Percentiles rank a stretch among this genome's conserved stretches.
phyloP scores from a whole-genome alignment of 2,329 filamentous ascomycete genomes.

The Biscogniauxia sp. region DNA sequence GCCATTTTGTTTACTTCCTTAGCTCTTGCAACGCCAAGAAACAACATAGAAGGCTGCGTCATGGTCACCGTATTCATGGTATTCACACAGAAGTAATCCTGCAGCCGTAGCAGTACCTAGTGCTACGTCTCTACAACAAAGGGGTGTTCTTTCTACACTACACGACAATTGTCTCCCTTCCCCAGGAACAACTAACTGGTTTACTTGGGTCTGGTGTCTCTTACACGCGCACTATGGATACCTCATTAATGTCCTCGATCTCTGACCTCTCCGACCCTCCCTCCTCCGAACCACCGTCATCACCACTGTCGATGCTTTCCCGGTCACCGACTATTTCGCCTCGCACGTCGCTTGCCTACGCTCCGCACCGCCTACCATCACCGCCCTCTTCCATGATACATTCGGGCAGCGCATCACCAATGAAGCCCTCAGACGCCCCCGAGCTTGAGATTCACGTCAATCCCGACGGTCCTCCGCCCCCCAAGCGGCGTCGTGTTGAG shows the following conservation, averaged over 20 bases:
- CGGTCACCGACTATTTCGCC: slow-evolving; percentile 53
- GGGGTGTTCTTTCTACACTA: too few relatives aligned
- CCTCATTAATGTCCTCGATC: slow-evolving; percentile 22
- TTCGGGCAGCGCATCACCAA: slow-evolving; percentile 51
- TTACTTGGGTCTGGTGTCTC: too few relatives aligned
- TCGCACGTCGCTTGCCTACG: slow-evolving; percentile 32
- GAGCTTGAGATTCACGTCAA: slow-evolving; percentile 40
- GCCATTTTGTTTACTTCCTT: neutral
- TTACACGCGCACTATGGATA: slow-evolving; percentile 19
- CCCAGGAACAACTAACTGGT: neutral
- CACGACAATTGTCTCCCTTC: neutral
- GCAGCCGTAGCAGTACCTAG: too few relatives aligned
- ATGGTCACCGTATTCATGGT: too few relatives aligned
- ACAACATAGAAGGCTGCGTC: too few relatives aligned
- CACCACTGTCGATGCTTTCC: slow-evolving; percentile 53
- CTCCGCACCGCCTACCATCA: slow-evolving; percentile 50
- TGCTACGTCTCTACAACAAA: too few relatives aligned
- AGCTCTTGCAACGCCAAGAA: too few relatives aligned
- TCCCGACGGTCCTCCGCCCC: slow-evolving; percentile 62
- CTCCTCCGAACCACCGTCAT: slow-evolving; percentile 45
- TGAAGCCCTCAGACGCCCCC: slow-evolving; percentile 42
- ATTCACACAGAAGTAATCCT: too few relatives aligned
- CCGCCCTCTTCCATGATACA: slow-evolving; percentile 45
- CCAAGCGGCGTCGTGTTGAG: slow-evolving; percentile 71
- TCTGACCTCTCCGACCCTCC: slow-evolving; percentile 35